These are phyloP conservation scores for Eleusine coracana DNA, from an alignment of 176 grass and related monocot species.

Conservation along the genomic window DNA sequence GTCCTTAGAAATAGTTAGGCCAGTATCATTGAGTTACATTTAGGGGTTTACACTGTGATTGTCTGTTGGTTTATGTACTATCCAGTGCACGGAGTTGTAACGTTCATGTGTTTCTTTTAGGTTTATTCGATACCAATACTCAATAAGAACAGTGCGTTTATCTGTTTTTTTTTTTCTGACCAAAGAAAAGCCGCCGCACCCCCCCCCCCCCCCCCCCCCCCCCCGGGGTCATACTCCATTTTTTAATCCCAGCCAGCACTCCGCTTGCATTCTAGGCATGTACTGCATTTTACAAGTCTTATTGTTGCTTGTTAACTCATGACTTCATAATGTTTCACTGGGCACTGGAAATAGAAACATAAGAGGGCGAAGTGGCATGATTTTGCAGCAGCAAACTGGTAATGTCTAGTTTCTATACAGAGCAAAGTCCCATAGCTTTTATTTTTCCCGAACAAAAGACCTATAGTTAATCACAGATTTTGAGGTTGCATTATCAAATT, in stretches of 20 bases:
- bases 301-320: slow-evolving; percentile 16
- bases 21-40: slow-evolving; percentile 25
- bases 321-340: neutral
- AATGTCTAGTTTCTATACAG: slow-evolving; percentile 13
- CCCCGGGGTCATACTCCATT: too few species aligned
- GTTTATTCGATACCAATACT: slow-evolving; percentile 20
- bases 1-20: slow-evolving; percentile 15
- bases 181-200: too few species aligned
- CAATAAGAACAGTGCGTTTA: neutral
- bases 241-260: neutral
- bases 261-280: slow-evolving; percentile 3
- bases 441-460: neutral
- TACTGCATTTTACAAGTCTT: slow-evolving; percentile 17
- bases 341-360: slow-evolving; percentile 3
- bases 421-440: neutral
- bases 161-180: neutral
- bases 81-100: neutral
- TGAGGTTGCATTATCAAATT: slow-evolving; percentile 11
- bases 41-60: neutral
- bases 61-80: neutral
- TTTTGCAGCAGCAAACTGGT: slow-evolving; percentile 31
- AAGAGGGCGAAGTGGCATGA: neutral
- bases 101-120: slow-evolving; percentile 18
- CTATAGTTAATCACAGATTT: slow-evolving; percentile 14
- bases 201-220: too few species aligned